phyloP scores from a whole-genome alignment of 2,329 filamentous ascomycete genomes.

The Botrytis porri region DNA sequence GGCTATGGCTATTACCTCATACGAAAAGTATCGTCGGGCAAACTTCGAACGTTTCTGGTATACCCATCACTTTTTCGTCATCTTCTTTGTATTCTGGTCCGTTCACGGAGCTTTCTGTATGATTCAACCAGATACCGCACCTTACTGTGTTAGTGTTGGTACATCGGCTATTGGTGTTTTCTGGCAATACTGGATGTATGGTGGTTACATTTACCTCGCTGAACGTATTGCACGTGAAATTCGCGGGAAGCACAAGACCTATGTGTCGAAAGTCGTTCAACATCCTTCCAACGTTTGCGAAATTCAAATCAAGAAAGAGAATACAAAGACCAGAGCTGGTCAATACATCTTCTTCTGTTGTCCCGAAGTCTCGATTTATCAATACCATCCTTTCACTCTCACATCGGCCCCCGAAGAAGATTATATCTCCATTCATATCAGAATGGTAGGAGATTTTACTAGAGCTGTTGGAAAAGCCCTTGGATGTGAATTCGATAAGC shows the following conservation, averaged over 20 bases:
- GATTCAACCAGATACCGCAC: constrained; percentile 80
- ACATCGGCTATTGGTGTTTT: constrained; percentile 70
- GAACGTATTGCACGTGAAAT: constrained; percentile 77
- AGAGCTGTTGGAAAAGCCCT: constrained; percentile 64
- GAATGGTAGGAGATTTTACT: constrained; percentile 81
- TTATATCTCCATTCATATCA: constrained; percentile 83
- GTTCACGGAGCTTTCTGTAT: constrained; percentile 87
- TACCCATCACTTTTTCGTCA: constrained; percentile 80
- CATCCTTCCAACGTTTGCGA: constrained; percentile 86
- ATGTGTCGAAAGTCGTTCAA: constrained; percentile 85
- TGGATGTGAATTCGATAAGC: constrained; percentile 70
- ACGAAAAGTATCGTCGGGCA: constrained; percentile 73
- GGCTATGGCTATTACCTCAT: constrained; percentile 73
- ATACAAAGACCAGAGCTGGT: constrained; percentile 76
- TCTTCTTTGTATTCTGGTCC: constrained; percentile 92
- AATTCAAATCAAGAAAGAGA: constrained; percentile 88
- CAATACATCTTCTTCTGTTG: constrained; percentile 91
- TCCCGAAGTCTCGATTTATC: constrained; percentile 81
- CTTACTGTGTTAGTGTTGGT: constrained; percentile 70
- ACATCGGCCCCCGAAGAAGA: constrained; percentile 87
- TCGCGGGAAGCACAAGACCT: constrained; percentile 77
- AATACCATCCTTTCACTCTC: constrained; percentile 84
- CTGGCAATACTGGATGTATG: constrained; percentile 88
- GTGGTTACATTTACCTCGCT: constrained; percentile 75
- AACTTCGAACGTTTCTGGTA: constrained; percentile 93